Percentiles rank a stretch among this genome's conserved stretches.
These are phyloP conservation scores for Casaregolazyma lundiana DNA, from an alignment of 1,139 yeast genomes.

Conservation along the genomic window DNA sequence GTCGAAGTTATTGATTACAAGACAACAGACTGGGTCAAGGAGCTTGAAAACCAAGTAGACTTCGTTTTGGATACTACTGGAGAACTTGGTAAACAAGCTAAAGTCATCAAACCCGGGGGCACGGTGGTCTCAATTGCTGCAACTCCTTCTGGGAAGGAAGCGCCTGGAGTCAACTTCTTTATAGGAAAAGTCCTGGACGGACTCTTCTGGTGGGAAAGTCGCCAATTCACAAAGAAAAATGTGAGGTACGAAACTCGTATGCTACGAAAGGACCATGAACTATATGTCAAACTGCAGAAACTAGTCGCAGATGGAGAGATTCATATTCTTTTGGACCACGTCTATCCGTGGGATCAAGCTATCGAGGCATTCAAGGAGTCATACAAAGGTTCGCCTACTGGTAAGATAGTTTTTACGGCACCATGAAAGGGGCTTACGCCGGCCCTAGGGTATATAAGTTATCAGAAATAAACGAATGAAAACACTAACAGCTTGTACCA, in stretches of 20 bases:
- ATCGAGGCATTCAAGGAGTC: neutral
- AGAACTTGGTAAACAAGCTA: constrained; percentile 12
- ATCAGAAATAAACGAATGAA: too few relatives aligned
- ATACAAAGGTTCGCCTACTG: neutral
- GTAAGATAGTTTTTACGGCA: neutral
- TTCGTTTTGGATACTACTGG: constrained; percentile 13
- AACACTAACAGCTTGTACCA: too few relatives aligned
- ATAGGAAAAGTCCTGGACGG: constrained; percentile 1
- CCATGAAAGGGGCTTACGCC: neutral
- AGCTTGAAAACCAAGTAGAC: constrained; percentile 9
- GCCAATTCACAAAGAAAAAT: constrained; percentile 1
- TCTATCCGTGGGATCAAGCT: constrained; percentile 11
- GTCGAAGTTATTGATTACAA: constrained; percentile 12
- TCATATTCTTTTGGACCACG: constrained; percentile 10
- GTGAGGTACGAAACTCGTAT: constrained; percentile 9
- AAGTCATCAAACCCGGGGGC: constrained; percentile 6
- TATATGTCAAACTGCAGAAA: neutral
- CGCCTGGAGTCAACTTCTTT: neutral
- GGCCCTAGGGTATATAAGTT: too few relatives aligned
- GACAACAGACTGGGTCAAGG: constrained; percentile 9
- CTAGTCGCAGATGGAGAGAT: constrained; percentile 13
- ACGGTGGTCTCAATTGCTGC: constrained; percentile 11
- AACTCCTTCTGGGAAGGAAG: constrained; percentile 1
- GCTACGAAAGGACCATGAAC: neutral
- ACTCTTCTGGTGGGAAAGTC: constrained; percentile 4